Base-by-base conservation (phyloP, 2,329 filamentous ascomycete species). In the Pseudovirgaria hyperparasitica region DNA sequence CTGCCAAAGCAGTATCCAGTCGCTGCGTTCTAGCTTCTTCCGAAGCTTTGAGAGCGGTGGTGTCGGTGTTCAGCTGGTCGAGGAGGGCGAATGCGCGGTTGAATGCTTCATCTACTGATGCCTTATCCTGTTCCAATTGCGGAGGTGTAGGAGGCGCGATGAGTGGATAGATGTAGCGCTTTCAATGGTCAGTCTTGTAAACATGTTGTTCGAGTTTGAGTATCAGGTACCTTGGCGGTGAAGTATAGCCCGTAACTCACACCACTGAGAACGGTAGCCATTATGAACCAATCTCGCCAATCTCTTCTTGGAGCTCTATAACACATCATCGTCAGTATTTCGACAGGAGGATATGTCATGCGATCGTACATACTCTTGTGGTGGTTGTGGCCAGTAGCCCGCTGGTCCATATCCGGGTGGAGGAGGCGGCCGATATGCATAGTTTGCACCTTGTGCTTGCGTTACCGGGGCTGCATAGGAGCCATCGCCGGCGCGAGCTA, bases 231-330 rank as follows among this genome's bases (percentile, higher is more conserved):
- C 71, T 92, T 92, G 34, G 85, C 82, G 10, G 94, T 69, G 38
- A 77, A 72, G 50, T 90, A 98, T 13, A 93, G 57, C 1, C 86
- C 87, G 46, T 94, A 96, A 20, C 84, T 70, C 12, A 94, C 76
- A 25, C 86, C 84, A 31, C 85, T 79, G 36, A 92, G 78, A 9
- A 96, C 82, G 0, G 90, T 98, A 6, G 90, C 90, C 84, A 96
- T 93, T 55, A 98, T 96, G 58, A 98, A 98, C 81, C 85, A 96
- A 51, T 98, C 90, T 35, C 92, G 72, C 90, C 90, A 98, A 58
- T 98, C 90, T 46, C 90, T 68, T 49, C 74, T 76, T 3, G 85
- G 85, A 3, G 74, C 46, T 29, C 51, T 55, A 6, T 25, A 2
- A 6, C 4, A 4, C 15, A 29, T 50, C 31, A 46, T 46, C 29